Evolutionary conservation across 2,329 filamentous ascomycete genomes (phyloP).

Genomic region (Emmonsia crescens): DNA sequence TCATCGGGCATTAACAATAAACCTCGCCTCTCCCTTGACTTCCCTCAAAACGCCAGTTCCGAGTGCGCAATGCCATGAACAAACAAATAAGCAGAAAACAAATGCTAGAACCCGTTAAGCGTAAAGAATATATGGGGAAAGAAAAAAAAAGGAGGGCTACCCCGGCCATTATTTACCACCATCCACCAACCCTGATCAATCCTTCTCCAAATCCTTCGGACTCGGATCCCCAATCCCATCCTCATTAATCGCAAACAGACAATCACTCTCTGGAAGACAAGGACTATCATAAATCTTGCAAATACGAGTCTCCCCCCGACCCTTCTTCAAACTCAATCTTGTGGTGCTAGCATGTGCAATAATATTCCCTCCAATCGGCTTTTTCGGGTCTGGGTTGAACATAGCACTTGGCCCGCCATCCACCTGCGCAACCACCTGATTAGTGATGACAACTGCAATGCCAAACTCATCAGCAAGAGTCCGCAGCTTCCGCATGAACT

Average conservation of each 20-base stretch:
- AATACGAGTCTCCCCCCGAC: conserved; percentile 84
- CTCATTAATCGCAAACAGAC: conserved; percentile 91
- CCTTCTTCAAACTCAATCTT: conserved; percentile 88
- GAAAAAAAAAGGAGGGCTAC: not conserved
- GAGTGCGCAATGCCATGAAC: not conserved
- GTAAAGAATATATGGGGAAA: not conserved
- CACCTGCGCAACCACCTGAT: conserved; percentile 96
- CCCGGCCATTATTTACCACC: not conserved
- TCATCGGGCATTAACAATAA: not conserved
- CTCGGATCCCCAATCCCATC: conserved; percentile 93
- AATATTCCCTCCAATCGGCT: conserved; percentile 97
- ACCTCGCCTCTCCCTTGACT: not conserved
- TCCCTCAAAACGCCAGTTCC: not conserved
- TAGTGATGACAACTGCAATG: conserved; percentile 96
- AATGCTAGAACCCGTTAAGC: not conserved
- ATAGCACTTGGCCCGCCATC: conserved; percentile 92
- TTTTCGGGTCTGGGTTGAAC: conserved; percentile 99
- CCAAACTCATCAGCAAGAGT: conserved; percentile 64
- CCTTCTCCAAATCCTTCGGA: conserved; percentile 90
- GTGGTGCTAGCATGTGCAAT: conserved; percentile 97
- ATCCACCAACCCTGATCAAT: conserved; percentile 23
- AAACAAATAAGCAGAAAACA: not conserved
- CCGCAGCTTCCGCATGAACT: conserved; percentile 40
- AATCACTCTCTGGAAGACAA: conserved; percentile 91
- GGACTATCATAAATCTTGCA: conserved; percentile 99